phyloP scores from a whole-genome alignment of 2,329 filamentous ascomycete genomes.

The Sporothrix dimorphospora region DNA sequence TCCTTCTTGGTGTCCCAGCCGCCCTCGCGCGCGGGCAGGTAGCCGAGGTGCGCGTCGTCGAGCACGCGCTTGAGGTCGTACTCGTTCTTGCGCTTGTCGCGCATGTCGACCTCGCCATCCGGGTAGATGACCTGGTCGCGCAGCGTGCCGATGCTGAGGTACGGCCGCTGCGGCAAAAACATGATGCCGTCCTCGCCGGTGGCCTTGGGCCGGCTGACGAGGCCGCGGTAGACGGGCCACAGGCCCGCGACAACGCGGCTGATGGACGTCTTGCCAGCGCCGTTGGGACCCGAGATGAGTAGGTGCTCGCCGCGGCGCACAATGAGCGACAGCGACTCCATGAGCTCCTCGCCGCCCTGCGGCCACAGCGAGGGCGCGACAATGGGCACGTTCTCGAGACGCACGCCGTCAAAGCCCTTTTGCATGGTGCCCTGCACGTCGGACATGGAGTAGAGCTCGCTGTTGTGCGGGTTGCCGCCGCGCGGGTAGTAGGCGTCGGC shows the following conservation, averaged over 20 bases:
- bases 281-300: conserved; percentile 92
- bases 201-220: conserved; percentile 83
- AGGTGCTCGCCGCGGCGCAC: conserved; percentile 90
- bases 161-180: conserved; percentile 94
- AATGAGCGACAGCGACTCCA: conserved; percentile 86
- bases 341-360: conserved; percentile 85
- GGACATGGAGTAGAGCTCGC: conserved; percentile 84
- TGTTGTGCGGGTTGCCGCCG: conserved; percentile 35
- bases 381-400: conserved; percentile 89
- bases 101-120: conserved; percentile 93
- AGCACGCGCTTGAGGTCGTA: conserved; percentile 76
- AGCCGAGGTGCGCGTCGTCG: conserved; percentile 82
- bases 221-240: conserved; percentile 93
- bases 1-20: conserved; percentile 97
- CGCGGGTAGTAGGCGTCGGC: conserved; percentile 78
- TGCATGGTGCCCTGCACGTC: conserved; percentile 94
- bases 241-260: conserved; percentile 85
- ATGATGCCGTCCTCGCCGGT: conserved; percentile 91
- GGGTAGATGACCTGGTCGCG: conserved; percentile 98
- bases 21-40: conserved; percentile 87
- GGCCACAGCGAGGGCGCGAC: conserved; percentile 89
- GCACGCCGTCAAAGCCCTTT: conserved; percentile 91
- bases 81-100: conserved; percentile 75
- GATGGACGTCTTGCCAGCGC: conserved; percentile 90
- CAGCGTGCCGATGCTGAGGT: conserved; percentile 87